Conservation (phyloP, 1,139 yeast species). For the Kodamaea suecica region DNA sequence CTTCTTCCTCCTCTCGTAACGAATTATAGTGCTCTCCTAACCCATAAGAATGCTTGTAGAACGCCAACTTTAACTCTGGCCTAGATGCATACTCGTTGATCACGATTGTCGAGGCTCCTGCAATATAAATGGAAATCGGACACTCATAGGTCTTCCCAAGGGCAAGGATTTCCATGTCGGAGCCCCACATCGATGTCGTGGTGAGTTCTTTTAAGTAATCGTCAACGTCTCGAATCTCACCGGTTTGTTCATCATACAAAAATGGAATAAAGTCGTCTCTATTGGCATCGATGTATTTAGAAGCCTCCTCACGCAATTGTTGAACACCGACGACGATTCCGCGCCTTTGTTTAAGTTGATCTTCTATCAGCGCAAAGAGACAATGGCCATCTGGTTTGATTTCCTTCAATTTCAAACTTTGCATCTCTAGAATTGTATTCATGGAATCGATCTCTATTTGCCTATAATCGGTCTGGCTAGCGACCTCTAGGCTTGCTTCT, state of each 20-base stretch:
- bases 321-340: conserved; percentile 38
- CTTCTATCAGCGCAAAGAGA: conserved; percentile 78
- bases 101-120: conserved; percentile 58
- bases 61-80: conserved; percentile 66
- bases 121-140: conserved; percentile 72
- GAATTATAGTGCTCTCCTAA: conserved; percentile 96
- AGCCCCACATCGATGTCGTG: conserved; percentile 90
- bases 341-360: conserved; percentile 63
- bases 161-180: conserved; percentile 88
- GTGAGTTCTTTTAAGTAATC: conserved; percentile 69
- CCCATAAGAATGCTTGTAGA: conserved; percentile 81
- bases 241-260: conserved; percentile 71
- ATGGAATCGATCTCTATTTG: conserved; percentile 69
- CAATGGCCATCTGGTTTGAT: conserved; percentile 94
- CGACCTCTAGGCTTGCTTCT: conserved; percentile 74
- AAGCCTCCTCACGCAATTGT: conserved; percentile 63
- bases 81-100: conserved; percentile 39
- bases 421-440: conserved; percentile 45
- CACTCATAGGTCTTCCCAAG: conserved; percentile 64
- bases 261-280: conserved; percentile 77
- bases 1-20: conserved; percentile 43
- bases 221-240: conserved; percentile 58
- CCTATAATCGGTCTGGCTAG: conserved; percentile 60
- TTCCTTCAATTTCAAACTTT: conserved; percentile 54
- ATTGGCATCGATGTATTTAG: conserved; percentile 58